phyloP scores from a whole-genome alignment of 2,329 filamentous ascomycete genomes.

The Dryadomyces quercus-mongolicae region DNA sequence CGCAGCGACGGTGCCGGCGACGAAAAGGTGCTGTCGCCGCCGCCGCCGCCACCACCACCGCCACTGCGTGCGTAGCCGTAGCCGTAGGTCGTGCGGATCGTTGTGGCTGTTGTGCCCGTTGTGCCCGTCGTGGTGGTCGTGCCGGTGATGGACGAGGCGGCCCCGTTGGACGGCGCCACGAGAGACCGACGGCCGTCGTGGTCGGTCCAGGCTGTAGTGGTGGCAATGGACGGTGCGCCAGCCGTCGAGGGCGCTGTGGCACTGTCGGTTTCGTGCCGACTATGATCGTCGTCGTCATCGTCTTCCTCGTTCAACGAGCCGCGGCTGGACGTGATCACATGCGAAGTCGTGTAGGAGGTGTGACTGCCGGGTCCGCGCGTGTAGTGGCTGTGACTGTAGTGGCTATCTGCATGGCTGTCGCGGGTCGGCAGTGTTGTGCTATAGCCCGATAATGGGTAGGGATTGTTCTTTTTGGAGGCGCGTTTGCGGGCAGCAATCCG shows the following conservation, averaged over 20 bases:
- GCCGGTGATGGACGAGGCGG: slow-evolving; percentile 50
- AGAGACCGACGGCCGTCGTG: slow-evolving; percentile 65
- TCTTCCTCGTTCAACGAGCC: slow-evolving; percentile 34
- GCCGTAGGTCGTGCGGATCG: slow-evolving; percentile 55
- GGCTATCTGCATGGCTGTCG: slow-evolving; percentile 12
- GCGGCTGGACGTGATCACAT: slow-evolving; percentile 32
- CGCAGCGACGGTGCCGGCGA: slow-evolving; percentile 71
- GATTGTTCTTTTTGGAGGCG: slow-evolving; percentile 63
- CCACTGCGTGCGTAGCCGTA: slow-evolving; percentile 55
- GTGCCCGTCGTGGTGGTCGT: slow-evolving; percentile 46
- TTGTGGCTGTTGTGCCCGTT: slow-evolving; percentile 21
- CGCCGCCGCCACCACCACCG: slow-evolving; percentile 34
- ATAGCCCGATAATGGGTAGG: slow-evolving; percentile 75
- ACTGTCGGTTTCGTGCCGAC: slow-evolving; percentile 27
- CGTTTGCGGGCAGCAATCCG: slow-evolving; percentile 44
- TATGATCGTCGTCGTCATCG: neutral
- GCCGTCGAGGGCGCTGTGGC: slow-evolving; percentile 38
- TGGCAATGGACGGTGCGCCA: slow-evolving; percentile 61
- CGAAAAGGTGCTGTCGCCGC: slow-evolving; percentile 66
- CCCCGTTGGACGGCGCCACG: slow-evolving; percentile 60
- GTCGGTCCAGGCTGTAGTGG: slow-evolving; percentile 67
- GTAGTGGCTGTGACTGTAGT: slow-evolving; percentile 7
- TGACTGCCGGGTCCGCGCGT: slow-evolving; percentile 27
- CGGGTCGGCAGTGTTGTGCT: slow-evolving; percentile 19
- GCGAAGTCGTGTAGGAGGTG: slow-evolving; percentile 43